These are phyloP conservation scores for Primulina eburnea DNA, from an alignment of 257 asterid species.

Conservation along the genomic window DNA sequence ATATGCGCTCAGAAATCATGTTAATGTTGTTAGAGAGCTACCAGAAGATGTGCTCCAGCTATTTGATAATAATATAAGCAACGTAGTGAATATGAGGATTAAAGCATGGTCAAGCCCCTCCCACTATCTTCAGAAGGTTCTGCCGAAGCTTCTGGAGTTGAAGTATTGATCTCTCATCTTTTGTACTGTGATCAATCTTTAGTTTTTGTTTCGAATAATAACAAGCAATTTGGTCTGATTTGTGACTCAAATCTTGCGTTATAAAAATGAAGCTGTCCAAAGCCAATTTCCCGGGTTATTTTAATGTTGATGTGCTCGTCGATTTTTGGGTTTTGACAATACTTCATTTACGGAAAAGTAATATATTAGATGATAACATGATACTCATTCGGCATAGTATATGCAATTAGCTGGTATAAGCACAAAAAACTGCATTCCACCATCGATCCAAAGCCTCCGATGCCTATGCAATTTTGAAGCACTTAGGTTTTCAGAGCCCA, in stretches of 20 bases:
- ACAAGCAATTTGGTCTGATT: not conserved
- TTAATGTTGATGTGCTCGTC: not conserved
- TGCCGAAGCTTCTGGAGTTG: constrained; percentile 73
- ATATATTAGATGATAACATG: not conserved
- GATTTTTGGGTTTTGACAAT: not conserved
- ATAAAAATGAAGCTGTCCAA: too few relatives aligned
- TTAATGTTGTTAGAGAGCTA: constrained; percentile 67
- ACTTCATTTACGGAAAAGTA: not conserved
- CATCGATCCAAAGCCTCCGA: constrained; percentile 78
- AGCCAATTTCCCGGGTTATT: not conserved
- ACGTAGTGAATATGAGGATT: constrained; percentile 83
- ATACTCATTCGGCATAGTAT: not conserved
- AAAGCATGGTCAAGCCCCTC: constrained; percentile 94
- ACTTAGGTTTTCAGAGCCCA: constrained; percentile 86
- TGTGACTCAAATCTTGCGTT: not conserved
- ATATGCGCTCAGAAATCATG: constrained; percentile 89
- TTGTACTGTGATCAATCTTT: constrained; percentile 17
- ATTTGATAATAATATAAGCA: constrained; percentile 80
- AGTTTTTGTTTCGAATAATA: not conserved
- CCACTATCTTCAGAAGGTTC: constrained; percentile 76
- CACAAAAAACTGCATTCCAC: constrained; percentile 35
- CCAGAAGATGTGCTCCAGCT: constrained; percentile 76
- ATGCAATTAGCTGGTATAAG: not conserved
- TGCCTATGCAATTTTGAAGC: constrained; percentile 98
- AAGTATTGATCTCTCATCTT: constrained; percentile 54